Evolutionary conservation across 805 yeast species (phyloP).

Genomic region (Nakazawaea sp.): DNA sequence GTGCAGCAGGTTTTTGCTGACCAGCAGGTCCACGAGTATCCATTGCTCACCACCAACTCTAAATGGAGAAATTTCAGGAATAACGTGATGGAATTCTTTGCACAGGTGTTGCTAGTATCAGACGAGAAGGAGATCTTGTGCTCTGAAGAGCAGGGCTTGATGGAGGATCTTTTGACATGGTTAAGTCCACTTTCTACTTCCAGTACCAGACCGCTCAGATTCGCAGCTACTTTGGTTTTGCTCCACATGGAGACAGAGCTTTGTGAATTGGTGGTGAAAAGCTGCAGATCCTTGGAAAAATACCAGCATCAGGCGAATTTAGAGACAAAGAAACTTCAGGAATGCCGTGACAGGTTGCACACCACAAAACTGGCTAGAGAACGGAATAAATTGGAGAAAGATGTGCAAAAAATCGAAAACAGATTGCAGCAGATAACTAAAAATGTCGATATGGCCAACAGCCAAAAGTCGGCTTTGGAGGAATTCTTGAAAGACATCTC

Average conservation of each 20-base stretch:
- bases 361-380: conserved; percentile 19
- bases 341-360: conserved; percentile 20
- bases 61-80: conserved; percentile 42
- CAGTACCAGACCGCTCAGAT: conserved; percentile 64
- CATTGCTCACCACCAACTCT: conserved; percentile 47
- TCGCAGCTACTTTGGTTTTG: conserved; percentile 53
- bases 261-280: conserved; percentile 38
- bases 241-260: conserved; percentile 55
- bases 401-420: conserved; percentile 26
- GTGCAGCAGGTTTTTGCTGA: conserved; percentile 53
- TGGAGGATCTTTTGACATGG: conserved; percentile 67
- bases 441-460: conserved; percentile 32
- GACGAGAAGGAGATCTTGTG: conserved; percentile 60
- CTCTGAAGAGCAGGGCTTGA: conserved; percentile 33
- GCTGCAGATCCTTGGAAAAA: conserved; percentile 31
- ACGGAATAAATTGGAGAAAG: conserved; percentile 23
- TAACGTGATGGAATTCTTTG: conserved; percentile 51
- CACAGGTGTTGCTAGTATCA: conserved; percentile 40
- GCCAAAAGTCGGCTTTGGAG: conserved; percentile 45
- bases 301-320: conserved; percentile 35
- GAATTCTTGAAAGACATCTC: conserved; percentile 60
- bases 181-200: conserved; percentile 65
- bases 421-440: conserved; percentile 40
- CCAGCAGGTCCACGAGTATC: conserved; percentile 65
- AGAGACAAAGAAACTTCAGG: conserved; percentile 25